These are phyloP conservation scores for Aspergillus hortae DNA, from an alignment of 2,329 filamentous ascomycete genomes.

Conservation along the genomic window DNA sequence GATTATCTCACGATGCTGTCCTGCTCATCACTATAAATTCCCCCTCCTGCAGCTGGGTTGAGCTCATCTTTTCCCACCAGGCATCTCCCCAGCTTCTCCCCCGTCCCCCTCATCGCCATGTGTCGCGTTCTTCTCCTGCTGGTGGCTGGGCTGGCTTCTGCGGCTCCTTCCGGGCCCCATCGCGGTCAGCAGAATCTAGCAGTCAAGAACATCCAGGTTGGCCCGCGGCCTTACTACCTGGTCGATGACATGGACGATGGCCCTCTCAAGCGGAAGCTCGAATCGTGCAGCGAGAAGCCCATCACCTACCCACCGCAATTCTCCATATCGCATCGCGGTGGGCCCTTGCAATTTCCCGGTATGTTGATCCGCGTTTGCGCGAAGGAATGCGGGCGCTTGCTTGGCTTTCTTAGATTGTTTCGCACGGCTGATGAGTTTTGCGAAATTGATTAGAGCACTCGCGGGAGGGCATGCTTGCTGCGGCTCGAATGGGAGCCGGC, in stretches of 20 bases:
- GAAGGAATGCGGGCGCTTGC: too few species aligned
- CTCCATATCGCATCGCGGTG: constrained; percentile 18
- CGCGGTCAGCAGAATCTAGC: neutral
- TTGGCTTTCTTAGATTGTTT: too few species aligned
- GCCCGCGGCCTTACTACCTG: constrained; percentile 17
- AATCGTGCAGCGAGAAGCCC: constrained; percentile 14
- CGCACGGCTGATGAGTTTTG: too few species aligned
- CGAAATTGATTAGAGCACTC: constrained; percentile 6
- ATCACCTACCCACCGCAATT: constrained; percentile 12
- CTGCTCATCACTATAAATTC: too few species aligned
- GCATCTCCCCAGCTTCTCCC: neutral
- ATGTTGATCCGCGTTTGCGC: too few species aligned
- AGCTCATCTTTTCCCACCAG: too few species aligned
- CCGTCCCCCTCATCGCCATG: neutral
- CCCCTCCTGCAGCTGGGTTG: too few species aligned
- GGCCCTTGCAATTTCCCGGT: constrained; percentile 15
- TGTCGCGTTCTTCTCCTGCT: neutral
- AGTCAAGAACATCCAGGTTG: constrained; percentile 16
- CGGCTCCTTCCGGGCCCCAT: neutral
- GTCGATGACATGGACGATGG: constrained; percentile 16
- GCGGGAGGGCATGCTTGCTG: constrained; percentile 15
- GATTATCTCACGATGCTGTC: too few species aligned
- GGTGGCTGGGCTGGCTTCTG: neutral
- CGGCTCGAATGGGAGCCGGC: constrained; percentile 18
- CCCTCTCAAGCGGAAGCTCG: constrained; percentile 14